Base-by-base conservation (phyloP, 805 yeast species). In the Candida nonsorbophila region DNA sequence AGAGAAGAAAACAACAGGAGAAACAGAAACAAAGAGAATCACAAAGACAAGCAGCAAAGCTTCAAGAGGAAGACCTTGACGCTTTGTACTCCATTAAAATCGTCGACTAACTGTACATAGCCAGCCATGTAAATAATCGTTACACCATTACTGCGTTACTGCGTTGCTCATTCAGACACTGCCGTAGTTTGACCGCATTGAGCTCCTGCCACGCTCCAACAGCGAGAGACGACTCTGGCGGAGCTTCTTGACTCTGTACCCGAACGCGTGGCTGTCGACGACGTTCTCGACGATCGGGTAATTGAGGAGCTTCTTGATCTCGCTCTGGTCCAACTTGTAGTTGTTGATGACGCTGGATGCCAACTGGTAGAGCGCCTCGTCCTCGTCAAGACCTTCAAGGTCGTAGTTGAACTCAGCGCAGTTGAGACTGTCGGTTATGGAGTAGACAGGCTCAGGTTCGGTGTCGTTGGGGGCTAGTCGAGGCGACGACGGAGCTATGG, bases 231-330 rank as follows among this genome's bases (percentile, higher is more conserved):
- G 28, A 9, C 24, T 8, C 19, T 32, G 43, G 22, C 70, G 38
- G 27, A 64, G 42, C 38, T 56, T 59, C 26, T 55, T 51, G 10
- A 65, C 69, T 33, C 59, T 62, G 40, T 53, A 62, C 9, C 70
- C 69, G 42, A 51, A 63, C 23, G 43, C 50, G 41, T 64, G 71
- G 6, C 68, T 60, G 14, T 44, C 53, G 9, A 64, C 45, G 22
- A 53, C 42, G 26, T 65, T 68, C 27, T 63, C 70, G n/a, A 62
- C 68, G 7, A 63, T 59, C 3, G 70, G 71, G 33, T 63, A 65
- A 33, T 65, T 62, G 17, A 64, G 40, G 28, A 62, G 27, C 30
- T 45, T 38, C 32, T 60, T 59, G 21, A 62, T 53, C 18, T 54
- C 61, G 3, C 26, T 29, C 33, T 58, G 65, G 32, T 62, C 57